Base-by-base conservation (phyloP, 352 stramenopile species). In the Globisporangium camurandrum region DNA sequence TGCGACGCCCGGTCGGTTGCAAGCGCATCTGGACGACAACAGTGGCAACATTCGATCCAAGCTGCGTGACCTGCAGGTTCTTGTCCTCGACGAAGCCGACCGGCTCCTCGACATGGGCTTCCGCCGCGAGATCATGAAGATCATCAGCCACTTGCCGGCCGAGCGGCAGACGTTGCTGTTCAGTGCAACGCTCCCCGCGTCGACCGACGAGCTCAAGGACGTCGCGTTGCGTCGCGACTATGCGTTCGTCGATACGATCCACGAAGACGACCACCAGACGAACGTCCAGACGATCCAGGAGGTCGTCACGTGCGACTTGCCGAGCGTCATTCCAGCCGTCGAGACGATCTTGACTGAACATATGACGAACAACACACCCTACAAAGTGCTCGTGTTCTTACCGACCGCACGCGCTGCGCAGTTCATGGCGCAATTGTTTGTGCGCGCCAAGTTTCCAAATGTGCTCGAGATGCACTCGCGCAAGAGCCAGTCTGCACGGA, bases 321-420 rank as follows among this genome's bases (percentile, higher is more conserved):
- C 85, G 39, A 59, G 86, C 20, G 71, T 92, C 49, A 73, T 97
- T 23, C 45, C 64, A 2, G 75, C 69, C 20, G 64, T 97, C 27
- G 80, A 91, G 52, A 47, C 56, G 4, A 56, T 85, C 24, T 71
- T 98, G 24, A 46, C 74, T 23, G 74, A 88, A 37, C 75, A 96
- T 59, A 94, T 82, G 42, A 67, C 77, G 46, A 16, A 34, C 8
- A 14, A 64, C 10, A 51, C 57, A 22, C 65, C 89, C 56, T 97
- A 96, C 80, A 98, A 98, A 78, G 74, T 98, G 24, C 91, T 99
- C 51, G 75, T 97, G 9, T 98, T 99, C 67, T 95, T 96, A 67
- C 86, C 84, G 8, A 97, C 89, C 7, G 88, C 89, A 26, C 78
- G 89, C 30, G 69, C 92, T 9, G 86, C 88, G 2, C 69, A 85